Percentiles rank a stretch among this genome's conserved stretches.
Evolutionary conservation across 345 rosid species (phyloP).

Genomic region (Rhodomyrtus tomentosa): DNA sequence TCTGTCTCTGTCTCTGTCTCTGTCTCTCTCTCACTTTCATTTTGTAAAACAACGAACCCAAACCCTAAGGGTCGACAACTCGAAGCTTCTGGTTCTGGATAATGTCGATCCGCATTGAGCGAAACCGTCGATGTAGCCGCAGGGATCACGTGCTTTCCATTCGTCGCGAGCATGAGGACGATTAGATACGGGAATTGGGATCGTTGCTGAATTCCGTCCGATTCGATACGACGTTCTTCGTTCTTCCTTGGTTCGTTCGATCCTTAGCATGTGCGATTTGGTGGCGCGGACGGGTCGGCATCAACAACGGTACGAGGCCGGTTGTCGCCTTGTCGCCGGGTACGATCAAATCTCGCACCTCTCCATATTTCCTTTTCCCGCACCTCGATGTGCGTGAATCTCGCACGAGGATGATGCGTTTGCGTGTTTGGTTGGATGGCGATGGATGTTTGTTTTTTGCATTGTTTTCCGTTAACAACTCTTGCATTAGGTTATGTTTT

Average conservation of each 20-base stretch:
- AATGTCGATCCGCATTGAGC: not conserved
- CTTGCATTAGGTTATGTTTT: not conserved
- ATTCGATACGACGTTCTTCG: not conserved
- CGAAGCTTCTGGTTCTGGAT: not conserved
- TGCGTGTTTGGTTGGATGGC: not conserved
- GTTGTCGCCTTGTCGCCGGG: conserved; percentile 98
- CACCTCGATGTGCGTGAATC: not conserved
- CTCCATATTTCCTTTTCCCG: not conserved
- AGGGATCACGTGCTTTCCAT: not conserved
- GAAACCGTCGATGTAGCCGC: not conserved
- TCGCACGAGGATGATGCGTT: not conserved
- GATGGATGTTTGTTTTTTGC: not conserved
- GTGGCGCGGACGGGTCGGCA: conserved; percentile 98
- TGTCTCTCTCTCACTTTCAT: not conserved
- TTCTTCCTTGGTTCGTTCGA: not conserved
- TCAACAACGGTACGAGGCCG: conserved; percentile 85
- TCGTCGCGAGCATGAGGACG: not conserved
- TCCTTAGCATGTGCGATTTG: conserved; percentile 68
- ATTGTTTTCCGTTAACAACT: not conserved
- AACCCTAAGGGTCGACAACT: not conserved
- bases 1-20: not conserved
- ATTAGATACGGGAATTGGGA: not conserved
- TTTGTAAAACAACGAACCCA: not conserved
- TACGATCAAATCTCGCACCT: conserved; percentile 5
- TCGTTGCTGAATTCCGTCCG: not conserved